A percentile compares a stretch with the other conserved stretches of the same genome.
These are phyloP conservation scores for Lathyrus tuberosus DNA, from an alignment of 306 rosid species.

Conservation along the genomic window DNA sequence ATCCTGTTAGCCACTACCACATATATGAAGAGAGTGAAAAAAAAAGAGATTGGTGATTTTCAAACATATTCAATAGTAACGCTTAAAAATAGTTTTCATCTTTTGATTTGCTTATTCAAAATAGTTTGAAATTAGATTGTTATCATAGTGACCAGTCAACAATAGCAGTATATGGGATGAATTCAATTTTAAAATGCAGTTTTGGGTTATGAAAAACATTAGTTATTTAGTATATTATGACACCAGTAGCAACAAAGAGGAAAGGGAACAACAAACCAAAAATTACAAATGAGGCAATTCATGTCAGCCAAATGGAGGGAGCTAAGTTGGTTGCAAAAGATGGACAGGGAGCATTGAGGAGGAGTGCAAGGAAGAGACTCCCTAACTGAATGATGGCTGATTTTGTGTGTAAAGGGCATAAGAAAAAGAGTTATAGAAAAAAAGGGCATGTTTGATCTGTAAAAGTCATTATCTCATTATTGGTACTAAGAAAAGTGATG, in stretches of 20 bases:
- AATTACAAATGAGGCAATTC: slow-evolving; percentile 1
- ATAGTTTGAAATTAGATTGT: slow-evolving; percentile 13
- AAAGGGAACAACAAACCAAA: neutral
- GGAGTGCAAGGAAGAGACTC: slow-evolving; percentile 25
- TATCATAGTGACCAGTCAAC: neutral
- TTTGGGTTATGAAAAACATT: slow-evolving; percentile 10
- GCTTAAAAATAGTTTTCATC: neutral
- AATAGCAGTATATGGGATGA: neutral
- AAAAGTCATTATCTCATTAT: neutral
- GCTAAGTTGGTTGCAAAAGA: slow-evolving; percentile 4
- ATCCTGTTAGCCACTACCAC: no score
- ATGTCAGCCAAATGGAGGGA: slow-evolving; percentile 3
- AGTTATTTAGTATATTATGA: slow-evolving; percentile 12
- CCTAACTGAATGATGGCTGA: slow-evolving; percentile 4
- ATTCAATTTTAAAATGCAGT: slow-evolving; percentile 19
- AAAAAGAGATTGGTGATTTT: neutral
- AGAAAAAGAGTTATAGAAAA: neutral
- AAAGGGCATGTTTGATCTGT: neutral
- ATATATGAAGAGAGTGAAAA: neutral
- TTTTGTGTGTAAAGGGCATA: slow-evolving; percentile 8
- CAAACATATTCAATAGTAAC: slow-evolving; percentile 11
- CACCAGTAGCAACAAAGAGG: slow-evolving; percentile 14
- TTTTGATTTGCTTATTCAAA: neutral
- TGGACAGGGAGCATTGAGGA: neutral
- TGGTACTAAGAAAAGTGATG: slow-evolving; percentile 4